These are phyloP conservation scores for Candida boleticola DNA, from an alignment of 805 yeast species.

Conservation along the genomic window DNA sequence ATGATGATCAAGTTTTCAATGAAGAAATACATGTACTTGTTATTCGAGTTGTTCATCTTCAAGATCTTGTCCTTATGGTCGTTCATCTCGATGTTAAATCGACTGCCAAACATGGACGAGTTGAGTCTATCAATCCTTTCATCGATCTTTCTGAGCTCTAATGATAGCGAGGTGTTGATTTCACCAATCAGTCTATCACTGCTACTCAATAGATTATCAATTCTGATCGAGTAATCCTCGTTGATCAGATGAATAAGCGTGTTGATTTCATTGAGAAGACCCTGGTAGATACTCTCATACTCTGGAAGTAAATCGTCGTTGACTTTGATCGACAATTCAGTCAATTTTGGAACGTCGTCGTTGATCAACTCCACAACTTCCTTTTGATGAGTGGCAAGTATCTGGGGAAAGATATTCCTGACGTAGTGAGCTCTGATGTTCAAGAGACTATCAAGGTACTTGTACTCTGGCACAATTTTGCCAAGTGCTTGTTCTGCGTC, in stretches of 20 bases:
- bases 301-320: conserved; percentile 34
- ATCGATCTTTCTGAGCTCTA: conserved; percentile 54
- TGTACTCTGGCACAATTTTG: conserved; percentile 9
- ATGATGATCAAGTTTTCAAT: conserved; percentile 55
- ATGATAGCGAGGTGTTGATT: conserved; percentile 65
- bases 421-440: conserved; percentile 17
- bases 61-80: conserved; percentile 14
- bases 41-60: conserved; percentile 29
- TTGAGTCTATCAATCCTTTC: conserved; percentile 48
- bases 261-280: conserved; percentile 33
- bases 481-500: conserved; percentile 4
- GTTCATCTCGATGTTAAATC: conserved; percentile 1
- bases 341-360: conserved; percentile 4
- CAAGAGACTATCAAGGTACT: conserved; percentile 16
- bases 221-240: conserved; percentile 47
- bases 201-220: conserved; percentile 59
- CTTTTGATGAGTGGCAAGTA: conserved; percentile 12
- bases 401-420: conserved; percentile 19
- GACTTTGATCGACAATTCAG: conserved; percentile 17
- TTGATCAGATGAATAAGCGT: conserved; percentile 35
- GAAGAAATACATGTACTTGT: conserved; percentile 38
- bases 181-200: conserved; percentile 73
- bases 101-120: conserved; percentile 28
- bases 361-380: conserved; percentile 11
- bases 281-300: conserved; percentile 31